Percentiles rank a stretch among this genome's conserved stretches.
phyloP scores from a whole-genome alignment of 169 alveolate genomes.

The Cyclospora cayetanensis region DNA sequence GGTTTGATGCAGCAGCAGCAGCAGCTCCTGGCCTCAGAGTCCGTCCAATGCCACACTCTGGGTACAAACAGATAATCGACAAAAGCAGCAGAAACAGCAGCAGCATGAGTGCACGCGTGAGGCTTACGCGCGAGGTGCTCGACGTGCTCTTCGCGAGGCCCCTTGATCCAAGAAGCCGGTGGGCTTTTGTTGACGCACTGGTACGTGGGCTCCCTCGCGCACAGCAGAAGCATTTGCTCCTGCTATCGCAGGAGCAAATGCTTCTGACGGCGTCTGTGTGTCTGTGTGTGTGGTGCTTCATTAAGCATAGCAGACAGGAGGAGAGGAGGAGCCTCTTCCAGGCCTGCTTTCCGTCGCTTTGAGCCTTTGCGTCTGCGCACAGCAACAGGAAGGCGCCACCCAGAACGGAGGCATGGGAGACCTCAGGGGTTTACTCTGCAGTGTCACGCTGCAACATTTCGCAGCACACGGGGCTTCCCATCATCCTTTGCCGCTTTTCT shows the following conservation, averaged over 20 bases:
- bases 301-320: neutral
- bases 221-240: neutral
- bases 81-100: slow-evolving; percentile 18
- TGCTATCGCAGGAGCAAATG: neutral
- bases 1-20: neutral
- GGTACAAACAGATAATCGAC: neutral
- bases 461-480: slow-evolving; percentile 2
- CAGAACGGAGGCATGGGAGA: neutral
- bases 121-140: slow-evolving; percentile 32
- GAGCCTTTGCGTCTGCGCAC: neutral
- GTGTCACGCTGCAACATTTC: slow-evolving; percentile 25
- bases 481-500: slow-evolving; percentile 10
- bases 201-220: neutral
- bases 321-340: neutral
- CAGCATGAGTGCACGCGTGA: slow-evolving; percentile 18
- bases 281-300: neutral
- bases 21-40: neutral
- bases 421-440: slow-evolving; percentile 28
- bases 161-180: slow-evolving; percentile 22
- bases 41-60: neutral
- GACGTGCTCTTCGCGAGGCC: slow-evolving; percentile 13
- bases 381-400: slow-evolving; percentile 8
- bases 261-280: neutral
- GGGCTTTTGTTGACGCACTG: neutral
- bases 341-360: neutral